Base-by-base conservation (phyloP, 1,284 basidiomycete genomes). In the Earliella scabrosa region DNA sequence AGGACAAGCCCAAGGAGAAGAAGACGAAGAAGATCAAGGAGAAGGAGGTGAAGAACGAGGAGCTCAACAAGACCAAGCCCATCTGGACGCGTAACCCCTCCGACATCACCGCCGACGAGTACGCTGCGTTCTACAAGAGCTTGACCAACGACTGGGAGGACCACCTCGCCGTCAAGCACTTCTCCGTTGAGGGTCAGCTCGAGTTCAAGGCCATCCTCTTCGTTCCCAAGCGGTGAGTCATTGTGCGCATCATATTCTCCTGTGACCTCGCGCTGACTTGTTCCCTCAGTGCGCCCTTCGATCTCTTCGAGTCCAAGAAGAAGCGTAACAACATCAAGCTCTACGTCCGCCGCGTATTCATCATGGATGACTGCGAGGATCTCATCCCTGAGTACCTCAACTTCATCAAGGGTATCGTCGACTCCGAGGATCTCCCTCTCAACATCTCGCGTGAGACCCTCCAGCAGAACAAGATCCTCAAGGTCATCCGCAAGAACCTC, bases 291-390 rank as follows among this genome's bases (percentile, higher is more conserved):
- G 95, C 95, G 43, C 95, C 97, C 54, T 99, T 99, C 77, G 97
- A 99, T 73, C 90, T 99, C 76, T 99, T 99, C 79, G 97, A 99
- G 85, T 93, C 92, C 67, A 99, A 99, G 92, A 99, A 99, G 93
- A 99, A 99, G 89, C 93, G 97, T 73, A 98, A 98, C 88, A 99
- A 98, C 92, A 98, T 99, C 86, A 99, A 99, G 84, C 95, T 99
- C 75, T 99, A 99, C 77, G 97, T 99, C 68, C 95, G 97, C 82
- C 95, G 97, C 59, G 97, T 99, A 70, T 99, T 99, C 85, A 99
- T 99, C 85, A 98, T 97, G 93, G 97, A 99, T 79, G 97, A 99
- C 81, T 98, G 96, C 76, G 97, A 99, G 82, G 97, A 99, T 72
- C 82, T 99, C 73, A 98, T 99, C 73, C 97, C 97, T 70, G 97